Evolutionary conservation across 179 eudicot genomes (phyloP), one percentile per base, ranked within the genome.

Genomic region (Kewa caespitosa): DNA sequence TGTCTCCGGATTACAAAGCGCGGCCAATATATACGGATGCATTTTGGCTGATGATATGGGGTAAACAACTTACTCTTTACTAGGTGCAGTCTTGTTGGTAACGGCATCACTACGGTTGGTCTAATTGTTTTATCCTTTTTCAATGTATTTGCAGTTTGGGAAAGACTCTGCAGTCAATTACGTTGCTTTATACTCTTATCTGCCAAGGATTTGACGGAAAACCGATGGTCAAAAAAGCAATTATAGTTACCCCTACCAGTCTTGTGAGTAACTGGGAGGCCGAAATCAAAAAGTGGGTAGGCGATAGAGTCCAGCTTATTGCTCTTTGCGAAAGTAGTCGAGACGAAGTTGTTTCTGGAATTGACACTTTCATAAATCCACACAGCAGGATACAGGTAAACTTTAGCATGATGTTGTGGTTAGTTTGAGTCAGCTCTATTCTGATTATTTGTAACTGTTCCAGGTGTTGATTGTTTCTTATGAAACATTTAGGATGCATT

Each of bases 41-140:
- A 96, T 96, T 83, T 80, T 96, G 85, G 99, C 99, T 66, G 99
- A 96, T 86, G 99, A 96, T 76, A 96, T 96, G 99, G 99, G 99
- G 99, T 96, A 90, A 82, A 57, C 32, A 60, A 75, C 70, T 73
- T 70, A 48, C 43, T 84, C 48, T 60, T n/a, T 73, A 64, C 55
- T 23, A 52, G 39, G 66, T n/a, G 22, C 43, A 34, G 32, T 62
- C 31, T 79, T 50, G 32, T 39, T 72, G 71, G 50, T 57, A 38
- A 20, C 43, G 33, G 57, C 14, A 38, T 60, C 32, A 43, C 46
- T 57, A 32, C 70, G 15, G 22, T 39, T 65, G 69, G 30, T 12
- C 4, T 28, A 11, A 57, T 30, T 52, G 61, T 68, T 42, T 34
- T 27, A 52, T 69, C 57, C 23, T 64, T 23, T 30, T 42, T 23